phyloP scores from a whole-genome alignment of 768 basidiomycete species.

The Arthromyces matolae region DNA sequence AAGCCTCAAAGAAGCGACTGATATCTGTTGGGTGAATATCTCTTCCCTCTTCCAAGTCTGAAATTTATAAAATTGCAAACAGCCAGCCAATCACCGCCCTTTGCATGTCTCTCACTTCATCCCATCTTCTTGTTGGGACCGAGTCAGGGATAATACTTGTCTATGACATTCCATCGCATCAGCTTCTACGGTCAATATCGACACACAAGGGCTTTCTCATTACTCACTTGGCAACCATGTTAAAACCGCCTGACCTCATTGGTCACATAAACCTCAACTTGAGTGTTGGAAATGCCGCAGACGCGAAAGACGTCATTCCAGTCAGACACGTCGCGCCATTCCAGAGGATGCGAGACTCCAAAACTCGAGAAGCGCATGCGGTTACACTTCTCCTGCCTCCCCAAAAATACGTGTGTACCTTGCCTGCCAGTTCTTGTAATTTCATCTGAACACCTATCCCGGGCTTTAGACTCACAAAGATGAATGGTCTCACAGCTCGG shows the following conservation, averaged over 20 bases:
- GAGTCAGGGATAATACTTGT: slow-evolving; percentile 66
- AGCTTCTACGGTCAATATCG: slow-evolving; percentile 78
- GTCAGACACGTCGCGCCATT: slow-evolving; percentile 65
- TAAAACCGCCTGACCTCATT: slow-evolving; percentile 84
- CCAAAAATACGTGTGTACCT: slow-evolving; percentile 38
- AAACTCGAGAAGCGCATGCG: slow-evolving; percentile 66
- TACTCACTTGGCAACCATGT: slow-evolving; percentile 70
- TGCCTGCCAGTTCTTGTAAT: slow-evolving; percentile 1
- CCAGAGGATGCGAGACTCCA: slow-evolving; percentile 68
- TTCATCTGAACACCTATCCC: background rate
- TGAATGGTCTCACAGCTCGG: slow-evolving; percentile 40
- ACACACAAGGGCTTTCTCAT: slow-evolving; percentile 67
- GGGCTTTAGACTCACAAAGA: slow-evolving; percentile 26
- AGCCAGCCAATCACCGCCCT: slow-evolving; percentile 75
- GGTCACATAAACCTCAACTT: slow-evolving; percentile 68
- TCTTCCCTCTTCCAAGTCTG: background rate
- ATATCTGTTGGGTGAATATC: slow-evolving; percentile 64
- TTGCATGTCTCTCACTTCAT: slow-evolving; percentile 71
- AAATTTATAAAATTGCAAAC: slow-evolving; percentile 2
- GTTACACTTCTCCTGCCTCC: slow-evolving; percentile 58
- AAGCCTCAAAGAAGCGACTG: slow-evolving; percentile 50
- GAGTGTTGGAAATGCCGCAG: slow-evolving; percentile 33
- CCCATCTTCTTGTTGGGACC: slow-evolving; percentile 82
- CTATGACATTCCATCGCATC: slow-evolving; percentile 89
- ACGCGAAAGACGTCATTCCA: slow-evolving; percentile 57